phyloP scores from a whole-genome alignment of 805 yeast species.

The Yamadazyma paraphyllophila region DNA sequence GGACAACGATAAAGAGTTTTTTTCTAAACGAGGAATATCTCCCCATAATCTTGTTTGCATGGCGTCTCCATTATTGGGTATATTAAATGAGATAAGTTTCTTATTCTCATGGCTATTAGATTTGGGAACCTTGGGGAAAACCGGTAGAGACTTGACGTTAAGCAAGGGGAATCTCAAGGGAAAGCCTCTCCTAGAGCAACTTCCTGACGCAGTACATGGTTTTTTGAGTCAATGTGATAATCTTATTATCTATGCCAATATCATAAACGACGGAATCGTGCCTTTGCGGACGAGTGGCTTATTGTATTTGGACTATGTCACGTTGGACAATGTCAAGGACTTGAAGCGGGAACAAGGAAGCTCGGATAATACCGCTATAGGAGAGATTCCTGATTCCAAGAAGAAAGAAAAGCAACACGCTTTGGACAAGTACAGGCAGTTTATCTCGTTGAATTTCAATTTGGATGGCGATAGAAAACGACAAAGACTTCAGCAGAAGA shows the following conservation, averaged over 20 bases:
- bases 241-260: slow-evolving; percentile 43
- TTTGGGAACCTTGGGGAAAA: slow-evolving; percentile 44
- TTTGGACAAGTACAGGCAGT: slow-evolving; percentile 16
- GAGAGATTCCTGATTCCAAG: slow-evolving; percentile 29
- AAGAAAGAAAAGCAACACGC: slow-evolving; percentile 3
- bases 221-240: slow-evolving; percentile 29
- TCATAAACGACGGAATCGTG: slow-evolving; percentile 45
- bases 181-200: slow-evolving; percentile 35
- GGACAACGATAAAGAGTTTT: slow-evolving; percentile 26
- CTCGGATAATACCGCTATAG: slow-evolving; percentile 17
- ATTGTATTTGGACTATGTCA: slow-evolving; percentile 42
- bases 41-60: slow-evolving; percentile 36
- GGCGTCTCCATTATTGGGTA: slow-evolving; percentile 45
- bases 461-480: slow-evolving; percentile 8
- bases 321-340: slow-evolving; percentile 38
- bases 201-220: slow-evolving; percentile 39
- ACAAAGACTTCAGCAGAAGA: slow-evolving; percentile 16
- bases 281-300: slow-evolving; percentile 44
- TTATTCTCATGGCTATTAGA: slow-evolving; percentile 41
- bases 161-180: slow-evolving; percentile 30
- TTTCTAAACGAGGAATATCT: slow-evolving; percentile 22
- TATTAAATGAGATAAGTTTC: slow-evolving; percentile 40
- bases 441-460: slow-evolving; percentile 19
- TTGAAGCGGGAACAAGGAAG: slow-evolving; percentile 18
- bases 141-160: slow-evolving; percentile 44